These are phyloP conservation scores for Yamadazyma buinensis DNA, from an alignment of 1,139 yeast genomes.

Conservation along the genomic window DNA sequence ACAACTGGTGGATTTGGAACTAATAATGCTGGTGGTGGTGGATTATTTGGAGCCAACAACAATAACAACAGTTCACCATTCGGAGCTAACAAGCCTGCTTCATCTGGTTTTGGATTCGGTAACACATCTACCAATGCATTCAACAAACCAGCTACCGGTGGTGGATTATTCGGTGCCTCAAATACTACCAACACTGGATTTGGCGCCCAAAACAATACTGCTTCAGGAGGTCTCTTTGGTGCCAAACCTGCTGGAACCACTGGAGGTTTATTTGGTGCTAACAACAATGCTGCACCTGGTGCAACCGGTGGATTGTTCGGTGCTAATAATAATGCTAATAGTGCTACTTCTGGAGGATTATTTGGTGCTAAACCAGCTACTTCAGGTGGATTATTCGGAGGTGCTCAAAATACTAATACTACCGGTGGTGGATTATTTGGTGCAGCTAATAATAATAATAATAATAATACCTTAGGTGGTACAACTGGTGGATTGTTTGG, in stretches of 20 bases:
- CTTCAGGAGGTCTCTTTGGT: slow-evolving; percentile 35
- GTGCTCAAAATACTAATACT: slow-evolving; percentile 13
- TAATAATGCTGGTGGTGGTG: slow-evolving; percentile 16
- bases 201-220: slow-evolving; percentile 19
- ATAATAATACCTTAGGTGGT: slow-evolving; percentile 18
- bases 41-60: slow-evolving; percentile 21
- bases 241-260: slow-evolving; percentile 9
- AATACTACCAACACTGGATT: slow-evolving; percentile 18
- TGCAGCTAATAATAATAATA: slow-evolving; percentile 9
- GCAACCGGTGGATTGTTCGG: slow-evolving; percentile 27
- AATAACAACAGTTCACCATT: slow-evolving; percentile 15
- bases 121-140: slow-evolving; percentile 18
- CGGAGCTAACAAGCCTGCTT: slow-evolving; percentile 18
- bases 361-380: slow-evolving; percentile 24
- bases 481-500: slow-evolving; percentile 23
- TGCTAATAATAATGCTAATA: slow-evolving; percentile 10
- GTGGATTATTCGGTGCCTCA: slow-evolving; percentile 25
- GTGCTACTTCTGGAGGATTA: slow-evolving; percentile 22
- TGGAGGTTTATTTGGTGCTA: slow-evolving; percentile 7
- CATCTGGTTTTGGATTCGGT: slow-evolving; percentile 17
- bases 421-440: slow-evolving; percentile 29
- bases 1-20: slow-evolving; percentile 18
- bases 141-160: slow-evolving; percentile 13
- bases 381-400: slow-evolving; percentile 35
- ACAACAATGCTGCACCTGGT: slow-evolving; percentile 6